These are phyloP conservation scores for Chionographis japonica DNA, from an alignment of 106 monocot species.

Conservation along the genomic window DNA sequence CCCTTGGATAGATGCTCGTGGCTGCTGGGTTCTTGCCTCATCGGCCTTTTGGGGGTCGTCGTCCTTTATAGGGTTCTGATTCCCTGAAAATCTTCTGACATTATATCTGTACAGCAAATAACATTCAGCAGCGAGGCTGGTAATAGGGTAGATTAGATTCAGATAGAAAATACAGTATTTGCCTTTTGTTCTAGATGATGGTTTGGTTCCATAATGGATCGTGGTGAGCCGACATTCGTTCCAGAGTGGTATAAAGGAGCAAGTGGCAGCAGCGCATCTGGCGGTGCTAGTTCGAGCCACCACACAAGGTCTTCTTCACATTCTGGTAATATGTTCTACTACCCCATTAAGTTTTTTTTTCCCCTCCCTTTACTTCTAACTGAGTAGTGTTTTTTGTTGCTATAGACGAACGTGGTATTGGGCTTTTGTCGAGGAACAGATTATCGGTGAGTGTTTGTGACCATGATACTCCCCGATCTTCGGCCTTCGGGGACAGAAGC, in stretches of 20 bases:
- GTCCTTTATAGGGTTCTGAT: no score
- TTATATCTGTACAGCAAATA: no score
- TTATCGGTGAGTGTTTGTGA: constrained; percentile 21
- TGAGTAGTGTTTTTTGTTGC: neutral
- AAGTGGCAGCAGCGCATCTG: neutral
- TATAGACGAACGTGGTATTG: constrained; percentile 31
- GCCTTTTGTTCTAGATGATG: constrained; percentile 24
- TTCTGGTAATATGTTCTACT: constrained; percentile 12
- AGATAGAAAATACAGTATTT: no score
- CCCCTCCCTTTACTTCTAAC: neutral
- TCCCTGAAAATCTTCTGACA: no score
- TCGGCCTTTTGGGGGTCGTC: no score
- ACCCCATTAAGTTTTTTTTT: neutral
- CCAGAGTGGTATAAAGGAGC: constrained; percentile 30
- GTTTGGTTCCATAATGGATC: constrained; percentile 23
- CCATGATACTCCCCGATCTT: constrained; percentile 20
- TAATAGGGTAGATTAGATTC: no score
- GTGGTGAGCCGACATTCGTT: constrained; percentile 28
- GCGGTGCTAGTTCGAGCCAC: constrained; percentile 19
- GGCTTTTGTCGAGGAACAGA: constrained; percentile 25
- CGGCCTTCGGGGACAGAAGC: neutral
- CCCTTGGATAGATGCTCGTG: no score
- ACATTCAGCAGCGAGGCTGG: no score
- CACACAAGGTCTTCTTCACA: constrained; percentile 10
- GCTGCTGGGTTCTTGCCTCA: no score